A percentile compares a stretch with the other conserved stretches of the same genome.
phyloP scores from a whole-genome alignment of 306 rosid species.

The Fagus sylvatica region DNA sequence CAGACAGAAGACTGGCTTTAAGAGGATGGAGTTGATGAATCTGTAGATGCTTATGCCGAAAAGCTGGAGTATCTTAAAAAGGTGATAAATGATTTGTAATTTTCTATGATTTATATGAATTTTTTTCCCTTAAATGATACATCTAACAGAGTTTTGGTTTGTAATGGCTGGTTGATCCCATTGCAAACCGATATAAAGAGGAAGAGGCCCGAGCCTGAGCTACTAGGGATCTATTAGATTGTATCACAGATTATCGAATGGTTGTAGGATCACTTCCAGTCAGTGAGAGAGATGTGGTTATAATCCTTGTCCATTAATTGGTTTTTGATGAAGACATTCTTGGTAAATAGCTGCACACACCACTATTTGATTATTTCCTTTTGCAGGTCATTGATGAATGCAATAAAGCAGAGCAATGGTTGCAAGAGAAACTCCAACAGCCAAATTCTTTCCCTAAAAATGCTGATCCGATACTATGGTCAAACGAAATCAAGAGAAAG shows the following conservation, averaged over 20 bases:
- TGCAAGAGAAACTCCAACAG: background rate
- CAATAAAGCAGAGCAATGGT: constrained; percentile 4
- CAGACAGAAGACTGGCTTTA: constrained; percentile 8
- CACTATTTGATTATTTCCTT: background rate
- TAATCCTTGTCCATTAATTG: background rate
- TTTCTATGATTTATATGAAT: background rate
- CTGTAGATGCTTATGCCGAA: background rate
- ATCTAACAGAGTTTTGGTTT: background rate
- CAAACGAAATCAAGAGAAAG: background rate
- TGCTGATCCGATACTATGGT: constrained; percentile 3
- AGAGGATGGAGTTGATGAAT: constrained; percentile 4
- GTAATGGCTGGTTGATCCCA: constrained; percentile 5
- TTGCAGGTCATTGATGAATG: constrained; percentile 1
- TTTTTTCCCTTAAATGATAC: background rate
- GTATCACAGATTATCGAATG: background rate
- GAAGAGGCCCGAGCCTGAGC: background rate
- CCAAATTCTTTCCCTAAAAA: background rate
- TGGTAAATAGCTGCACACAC: background rate
- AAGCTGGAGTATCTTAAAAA: background rate
- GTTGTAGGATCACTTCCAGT: background rate
- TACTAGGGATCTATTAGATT: background rate
- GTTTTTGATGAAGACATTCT: background rate
- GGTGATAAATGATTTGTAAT: background rate
- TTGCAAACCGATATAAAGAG: constrained; percentile 3
- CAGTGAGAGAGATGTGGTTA: background rate